These are phyloP conservation scores for Ottelia alismoides DNA, from an alignment of 106 monocot genomes.

Conservation along the genomic window DNA sequence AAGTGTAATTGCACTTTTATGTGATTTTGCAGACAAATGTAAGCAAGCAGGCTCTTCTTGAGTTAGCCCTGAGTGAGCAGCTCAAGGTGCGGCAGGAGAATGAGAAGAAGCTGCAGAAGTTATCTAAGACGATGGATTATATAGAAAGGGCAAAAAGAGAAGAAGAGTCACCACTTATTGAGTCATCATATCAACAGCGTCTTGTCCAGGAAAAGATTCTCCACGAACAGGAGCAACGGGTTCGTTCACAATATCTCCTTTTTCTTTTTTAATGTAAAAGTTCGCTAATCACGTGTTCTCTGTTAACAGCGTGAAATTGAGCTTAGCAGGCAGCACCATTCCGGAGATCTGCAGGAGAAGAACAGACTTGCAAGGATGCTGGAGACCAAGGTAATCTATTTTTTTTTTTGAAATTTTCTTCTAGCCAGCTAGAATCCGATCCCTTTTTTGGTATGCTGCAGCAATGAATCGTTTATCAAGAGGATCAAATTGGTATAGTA, in stretches of 20 bases:
- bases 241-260: too few relatives aligned
- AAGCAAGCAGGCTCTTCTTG: conserved; percentile 56
- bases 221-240: conserved; percentile 75
- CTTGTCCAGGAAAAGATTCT: conserved; percentile 50
- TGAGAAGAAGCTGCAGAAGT: conserved; percentile 86
- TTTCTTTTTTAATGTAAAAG: too few relatives aligned
- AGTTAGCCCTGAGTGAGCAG: conserved; percentile 70
- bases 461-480: too few relatives aligned
- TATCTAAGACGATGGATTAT: conserved; percentile 90
- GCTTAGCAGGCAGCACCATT: conserved; percentile 81
- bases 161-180: conserved; percentile 68
- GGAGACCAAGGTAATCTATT: conserved; percentile 60
- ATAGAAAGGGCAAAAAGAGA: conserved; percentile 81
- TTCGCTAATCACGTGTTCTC: too few relatives aligned
- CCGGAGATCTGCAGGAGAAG: conserved; percentile 77
- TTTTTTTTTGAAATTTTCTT: too few relatives aligned
- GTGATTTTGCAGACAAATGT: conserved; percentile 43
- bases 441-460: too few relatives aligned
- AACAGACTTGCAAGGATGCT: conserved; percentile 62
- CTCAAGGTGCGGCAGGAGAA: conserved; percentile 78
- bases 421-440: too few relatives aligned
- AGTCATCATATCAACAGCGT: conserved; percentile 53
- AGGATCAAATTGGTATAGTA: too few relatives aligned
- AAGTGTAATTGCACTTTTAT: too few relatives aligned
- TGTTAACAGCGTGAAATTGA: conserved; percentile 73